Base-by-base conservation (phyloP, 371 early-diverging fungal genomes). In the Enteropsectra breve region DNA sequence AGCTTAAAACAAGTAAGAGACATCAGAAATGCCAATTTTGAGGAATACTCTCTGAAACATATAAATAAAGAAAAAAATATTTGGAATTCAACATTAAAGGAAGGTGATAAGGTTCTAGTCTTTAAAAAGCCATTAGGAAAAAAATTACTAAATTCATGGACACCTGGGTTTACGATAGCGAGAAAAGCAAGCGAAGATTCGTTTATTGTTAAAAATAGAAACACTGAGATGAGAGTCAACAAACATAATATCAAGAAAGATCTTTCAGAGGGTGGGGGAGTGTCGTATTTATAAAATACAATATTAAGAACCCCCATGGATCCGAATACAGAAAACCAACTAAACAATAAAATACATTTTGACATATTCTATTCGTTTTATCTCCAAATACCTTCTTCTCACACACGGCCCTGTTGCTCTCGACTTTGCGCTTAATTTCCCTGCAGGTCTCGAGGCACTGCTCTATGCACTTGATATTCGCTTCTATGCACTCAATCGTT, bases 401-500 rank as follows among this genome's bases (percentile, higher is more conserved):
- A n/a, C n/a, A n/a, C n/a, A n/a, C n/a, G n/a, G n/a, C n/a, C n/a
- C n/a, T n/a, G n/a, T n/a, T n/a, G n/a, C n/a, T n/a, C 43, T 43
- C 43, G 43, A 43, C 43, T 21, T 15, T 21, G 15, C 15, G 15
- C 15, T 21, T 15, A 43, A 21, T 21, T 21, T 43, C 21, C 43
- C 43, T 43, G 43, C 43, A 43, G 43, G 43, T 21, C 43, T 5
- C 26, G 5, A 47, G n/a, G 34, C 36, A 11, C 8, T 33, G n/a
- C 34, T 56, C 57, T 5, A 56, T 56, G 33, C 8, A 5, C 26
- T 29, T n/a, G 6, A 56, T 33, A 32, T 21, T 56, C 33, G 15
- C 33, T 8, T 60, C 61, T 8, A 60, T 56, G 5, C 13, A n/a
- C 6, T 54, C 26, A n/a, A 60, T 8, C 61, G 36, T 55, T 24